Percentiles rank a stretch among this genome's conserved stretches.
These are phyloP conservation scores for Curvularia lunata DNA, from an alignment of 2,329 filamentous ascomycete genomes.

Conservation along the genomic window DNA sequence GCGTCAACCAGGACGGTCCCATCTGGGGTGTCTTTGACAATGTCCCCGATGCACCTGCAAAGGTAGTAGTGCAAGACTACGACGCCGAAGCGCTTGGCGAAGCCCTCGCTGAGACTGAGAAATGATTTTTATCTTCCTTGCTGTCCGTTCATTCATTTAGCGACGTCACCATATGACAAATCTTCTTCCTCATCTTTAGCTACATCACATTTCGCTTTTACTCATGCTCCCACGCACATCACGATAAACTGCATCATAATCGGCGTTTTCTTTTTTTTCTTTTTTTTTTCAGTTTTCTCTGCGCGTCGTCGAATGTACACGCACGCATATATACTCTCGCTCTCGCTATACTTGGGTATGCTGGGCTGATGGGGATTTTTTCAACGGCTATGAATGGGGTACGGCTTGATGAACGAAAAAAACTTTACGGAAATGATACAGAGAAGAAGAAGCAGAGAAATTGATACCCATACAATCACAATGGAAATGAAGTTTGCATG, in stretches of 20 bases:
- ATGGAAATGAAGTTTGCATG: not conserved
- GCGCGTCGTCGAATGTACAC: not conserved
- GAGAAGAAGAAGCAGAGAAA: not conserved
- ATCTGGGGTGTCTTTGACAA: constrained; percentile 50
- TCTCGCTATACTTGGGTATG: not conserved
- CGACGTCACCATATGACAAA: not conserved
- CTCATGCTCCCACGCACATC: not conserved
- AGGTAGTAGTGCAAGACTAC: constrained; percentile 45
- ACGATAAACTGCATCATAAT: constrained; percentile 4
- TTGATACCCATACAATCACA: not conserved
- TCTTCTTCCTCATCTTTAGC: not conserved
- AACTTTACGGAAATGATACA: not conserved
- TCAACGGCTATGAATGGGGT: not conserved
- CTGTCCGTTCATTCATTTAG: not conserved
- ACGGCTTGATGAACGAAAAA: not conserved
- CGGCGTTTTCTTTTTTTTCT: not conserved
- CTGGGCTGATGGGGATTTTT: not conserved
- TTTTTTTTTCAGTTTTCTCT: not conserved
- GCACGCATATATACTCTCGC: not conserved
- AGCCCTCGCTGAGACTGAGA: constrained; percentile 29
- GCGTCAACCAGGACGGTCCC: constrained; percentile 49
- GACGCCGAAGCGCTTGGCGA: constrained; percentile 49
- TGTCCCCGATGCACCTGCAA: constrained; percentile 41
- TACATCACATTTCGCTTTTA: not conserved
- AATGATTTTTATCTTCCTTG: not conserved